Evolutionary conservation across 768 basidiomycete genomes (phyloP), one percentile per base, ranked within the genome.

Genomic region (Rhizopogon vinicolor): DNA sequence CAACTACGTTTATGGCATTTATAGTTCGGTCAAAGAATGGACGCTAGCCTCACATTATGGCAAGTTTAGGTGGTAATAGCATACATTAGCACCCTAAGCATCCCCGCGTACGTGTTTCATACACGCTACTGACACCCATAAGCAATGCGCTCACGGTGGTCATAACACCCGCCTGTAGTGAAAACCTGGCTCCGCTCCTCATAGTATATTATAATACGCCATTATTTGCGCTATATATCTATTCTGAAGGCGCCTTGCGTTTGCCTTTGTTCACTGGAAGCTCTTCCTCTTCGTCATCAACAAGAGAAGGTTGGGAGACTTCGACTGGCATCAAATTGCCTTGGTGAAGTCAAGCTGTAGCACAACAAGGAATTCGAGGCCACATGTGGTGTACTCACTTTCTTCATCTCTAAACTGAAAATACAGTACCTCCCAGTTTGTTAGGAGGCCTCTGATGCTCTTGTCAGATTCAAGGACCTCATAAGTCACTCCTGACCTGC

Each of bases 341-440:
- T 89, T 57, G 29, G 16, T 16, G 53, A 45, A 14, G n/a, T 39
- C 14, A 40, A 37, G 39, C 40, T 3, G 31, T 25, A 61, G 53
- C 61, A 35, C 8, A 44, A 49, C 1, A 14, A 31, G 7, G 3
- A 35, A 16, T 10, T 7, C 13, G 5, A 42, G 14, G 45, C 18
- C 16, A 9, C 12, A 40, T 37, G 25, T 35, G 57, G 18, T 12
- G 25, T 48, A 75, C 82, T 75, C 68, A 90, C 89, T 85, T 45
- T 78, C 73, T 37, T 74, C 68, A 63, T 86, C 79, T 60, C 75
- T 80, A 60, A 90, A 90, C 63, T 83, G 86, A 35, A 92, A 63
- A 61, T 82, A 90, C 18, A 91, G 57, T 13, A 69, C 70, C 41
- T 90, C 89, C 85, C 88, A 92, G 52, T 82, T 83, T 2, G 67